Evolutionary conservation across 805 yeast genomes (phyloP), one percentile per base, ranked within the genome.

Genomic region (Ogataea minuta): DNA sequence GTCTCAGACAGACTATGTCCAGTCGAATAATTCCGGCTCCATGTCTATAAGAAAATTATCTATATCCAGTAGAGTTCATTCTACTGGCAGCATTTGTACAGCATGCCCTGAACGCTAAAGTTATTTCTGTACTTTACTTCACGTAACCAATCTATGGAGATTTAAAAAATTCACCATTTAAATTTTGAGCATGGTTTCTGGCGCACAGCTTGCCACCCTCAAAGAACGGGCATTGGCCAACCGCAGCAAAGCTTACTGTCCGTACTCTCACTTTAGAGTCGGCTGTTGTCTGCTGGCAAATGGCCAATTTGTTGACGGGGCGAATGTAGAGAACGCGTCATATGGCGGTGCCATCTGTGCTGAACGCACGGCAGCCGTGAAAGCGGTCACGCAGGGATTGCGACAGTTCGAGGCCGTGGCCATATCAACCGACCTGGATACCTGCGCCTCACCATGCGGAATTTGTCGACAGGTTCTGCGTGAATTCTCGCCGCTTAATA

Each of bases 271-370:
- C 31, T 84, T 84, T 61, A 60, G 87, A 35, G 99, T 91, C 2
- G 98, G 98, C 0, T 86, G 95, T 38, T 76, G 81, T 3, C 52
- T 91, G 2, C 54, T 86, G 16, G 59, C 56, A 0, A 56, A 66
- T 7, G 84, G 77, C 2, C 64, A 64, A 13, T 67, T 57, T 29
- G 63, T 82, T 16, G 55, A 63, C 9, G 99, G 98, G 4, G 95
- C 95, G 28, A 91, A 91, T 51, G 79, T 93, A 19, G 99, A 91
- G 59, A 93, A 91, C 59, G 98, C 97, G 3, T 79, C 93, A 34
- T 90, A 85, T 56, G 95, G 77, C 1, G 90, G 78, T 2, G 72
- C 79, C 1, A 75, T 83, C 16, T 84, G 95, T 58, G 95, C 95
- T 0, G 95, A 84, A 53, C 65, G 89, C 28, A 72, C 83, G 1